These are phyloP conservation scores for Podaxis pistillaris DNA, from an alignment of 768 basidiomycete species.

Conservation along the genomic window DNA sequence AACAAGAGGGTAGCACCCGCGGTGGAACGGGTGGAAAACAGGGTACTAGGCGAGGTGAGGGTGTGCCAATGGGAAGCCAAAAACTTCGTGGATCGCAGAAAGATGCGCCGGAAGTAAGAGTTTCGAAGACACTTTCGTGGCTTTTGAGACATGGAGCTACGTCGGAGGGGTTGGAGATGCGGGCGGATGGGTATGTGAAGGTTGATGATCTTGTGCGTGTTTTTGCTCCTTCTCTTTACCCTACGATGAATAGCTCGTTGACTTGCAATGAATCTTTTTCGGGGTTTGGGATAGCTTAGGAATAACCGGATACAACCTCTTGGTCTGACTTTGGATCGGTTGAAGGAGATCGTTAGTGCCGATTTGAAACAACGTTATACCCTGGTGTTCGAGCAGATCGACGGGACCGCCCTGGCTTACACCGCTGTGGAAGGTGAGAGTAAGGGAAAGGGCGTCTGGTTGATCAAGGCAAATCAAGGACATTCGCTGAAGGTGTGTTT, in stretches of 20 bases:
- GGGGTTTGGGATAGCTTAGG: background rate
- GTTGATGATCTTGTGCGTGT: constrained; percentile 78
- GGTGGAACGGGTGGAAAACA: constrained; percentile 2
- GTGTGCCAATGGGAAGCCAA: background rate
- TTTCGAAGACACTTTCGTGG: constrained; percentile 89
- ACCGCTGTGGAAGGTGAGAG: constrained; percentile 19
- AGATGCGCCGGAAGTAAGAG: constrained; percentile 65
- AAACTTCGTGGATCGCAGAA: constrained; percentile 59
- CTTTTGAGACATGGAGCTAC: constrained; percentile 82
- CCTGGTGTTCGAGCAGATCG: constrained; percentile 47
- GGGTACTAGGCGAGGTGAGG: constrained; percentile 2
- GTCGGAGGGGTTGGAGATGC: constrained; percentile 70
- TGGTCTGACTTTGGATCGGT: constrained; percentile 45
- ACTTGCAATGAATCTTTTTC: background rate
- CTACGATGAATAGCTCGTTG: background rate
- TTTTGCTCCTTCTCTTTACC: background rate
- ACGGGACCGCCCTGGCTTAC: constrained; percentile 13
- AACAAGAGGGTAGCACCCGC: background rate
- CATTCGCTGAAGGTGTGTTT: constrained; percentile 73
- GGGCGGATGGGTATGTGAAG: constrained; percentile 82
- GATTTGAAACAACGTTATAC: constrained; percentile 71
- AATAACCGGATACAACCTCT: constrained; percentile 60
- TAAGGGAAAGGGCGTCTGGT: constrained; percentile 52
- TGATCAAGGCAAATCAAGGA: constrained; percentile 90
- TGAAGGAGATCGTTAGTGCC: constrained; percentile 63